Percentiles rank a stretch among this genome's conserved stretches.
Conservation (phyloP, 805 yeast genomes). For the Lipomyces starkeyi region DNA sequence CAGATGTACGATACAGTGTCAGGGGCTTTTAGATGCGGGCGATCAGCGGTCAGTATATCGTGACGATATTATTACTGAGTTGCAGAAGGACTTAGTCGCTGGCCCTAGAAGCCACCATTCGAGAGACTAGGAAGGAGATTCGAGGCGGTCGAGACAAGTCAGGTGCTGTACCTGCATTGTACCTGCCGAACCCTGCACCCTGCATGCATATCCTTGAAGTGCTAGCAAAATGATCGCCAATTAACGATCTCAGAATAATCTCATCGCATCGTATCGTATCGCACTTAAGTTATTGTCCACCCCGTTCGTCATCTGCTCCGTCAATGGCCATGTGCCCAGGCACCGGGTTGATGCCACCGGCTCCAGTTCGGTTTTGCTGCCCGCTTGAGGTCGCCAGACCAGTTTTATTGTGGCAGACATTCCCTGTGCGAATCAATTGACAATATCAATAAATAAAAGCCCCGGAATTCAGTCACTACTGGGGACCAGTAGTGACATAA, state of each 20-base stretch:
- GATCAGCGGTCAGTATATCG: not conserved
- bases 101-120: not conserved
- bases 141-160: not conserved
- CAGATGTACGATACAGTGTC: not conserved
- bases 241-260: not conserved
- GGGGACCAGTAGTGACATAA: too few relatives aligned
- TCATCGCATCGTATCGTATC: not conserved
- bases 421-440: too few relatives aligned
- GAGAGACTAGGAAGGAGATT: too few relatives aligned
- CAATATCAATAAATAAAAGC: too few relatives aligned
- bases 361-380: too few relatives aligned
- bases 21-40: not conserved
- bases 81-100: not conserved
- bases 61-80: not conserved
- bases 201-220: not conserved
- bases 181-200: not conserved
- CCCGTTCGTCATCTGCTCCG: not conserved
- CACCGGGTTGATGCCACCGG: not conserved
- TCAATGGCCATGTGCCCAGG: slow-evolving; percentile 1
- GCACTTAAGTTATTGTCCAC: too few relatives aligned
- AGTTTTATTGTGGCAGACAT: too few relatives aligned
- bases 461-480: too few relatives aligned
- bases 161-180: slow-evolving; percentile 1
- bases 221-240: not conserved
- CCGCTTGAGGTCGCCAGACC: too few relatives aligned